These are phyloP conservation scores for Scutellaria barbata DNA, from an alignment of 257 asterid genomes.

Conservation along the genomic window DNA sequence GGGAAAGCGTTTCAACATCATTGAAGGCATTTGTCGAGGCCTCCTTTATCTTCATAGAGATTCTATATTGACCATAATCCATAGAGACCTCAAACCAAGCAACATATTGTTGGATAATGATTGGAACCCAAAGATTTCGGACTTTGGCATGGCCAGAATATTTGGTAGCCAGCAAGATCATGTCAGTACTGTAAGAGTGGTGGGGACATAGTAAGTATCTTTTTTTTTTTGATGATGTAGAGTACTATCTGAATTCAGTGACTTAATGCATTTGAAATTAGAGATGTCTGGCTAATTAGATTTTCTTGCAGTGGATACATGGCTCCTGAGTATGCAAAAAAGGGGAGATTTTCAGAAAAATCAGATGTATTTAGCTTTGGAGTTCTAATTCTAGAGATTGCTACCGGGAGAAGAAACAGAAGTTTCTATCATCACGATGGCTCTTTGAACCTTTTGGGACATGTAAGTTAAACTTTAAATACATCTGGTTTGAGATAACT, in stretches of 20 bases:
- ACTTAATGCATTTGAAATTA: not conserved
- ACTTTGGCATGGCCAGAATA: conserved; percentile 64
- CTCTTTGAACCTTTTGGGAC: conserved; percentile 35
- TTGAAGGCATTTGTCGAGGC: no score
- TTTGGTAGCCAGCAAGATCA: conserved; percentile 53
- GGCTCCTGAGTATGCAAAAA: conserved; percentile 24
- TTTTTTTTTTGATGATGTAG: not conserved
- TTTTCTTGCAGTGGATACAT: conserved; percentile 48
- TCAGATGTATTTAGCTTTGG: conserved; percentile 40
- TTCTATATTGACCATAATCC: no score
- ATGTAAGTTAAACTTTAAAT: conserved; percentile 40
- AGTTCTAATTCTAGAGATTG: conserved; percentile 53
- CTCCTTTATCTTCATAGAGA: no score
- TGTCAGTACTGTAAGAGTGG: conserved; percentile 43
- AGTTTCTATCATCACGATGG: conserved; percentile 33
- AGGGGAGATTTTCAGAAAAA: conserved; percentile 26
- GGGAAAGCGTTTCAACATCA: conserved; percentile 42
- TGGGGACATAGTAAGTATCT: conserved; percentile 43
- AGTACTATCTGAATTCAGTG: not conserved
- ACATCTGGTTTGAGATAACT: not conserved
- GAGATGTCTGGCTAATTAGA: not conserved
- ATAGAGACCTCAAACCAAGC: no score
- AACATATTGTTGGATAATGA: no score
- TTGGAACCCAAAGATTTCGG: conserved; percentile 52
- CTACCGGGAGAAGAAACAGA: conserved; percentile 48